Evolutionary conservation across 768 basidiomycete genomes (phyloP).

Genomic region (Leucogyrophana mollusca): DNA sequence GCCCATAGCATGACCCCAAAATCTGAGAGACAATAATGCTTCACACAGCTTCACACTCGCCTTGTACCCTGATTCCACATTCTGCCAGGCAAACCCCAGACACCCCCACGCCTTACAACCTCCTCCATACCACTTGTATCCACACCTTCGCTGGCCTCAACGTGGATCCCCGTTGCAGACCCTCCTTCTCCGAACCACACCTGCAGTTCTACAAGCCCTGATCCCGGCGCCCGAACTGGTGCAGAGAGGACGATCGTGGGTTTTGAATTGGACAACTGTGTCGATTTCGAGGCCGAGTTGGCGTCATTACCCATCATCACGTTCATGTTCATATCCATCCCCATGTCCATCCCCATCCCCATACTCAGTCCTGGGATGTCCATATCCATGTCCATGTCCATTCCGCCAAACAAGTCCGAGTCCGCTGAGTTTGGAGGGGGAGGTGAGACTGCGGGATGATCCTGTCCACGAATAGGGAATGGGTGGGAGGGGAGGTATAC

Average conservation of each 20-base stretch:
- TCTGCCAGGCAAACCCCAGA: conserved; percentile 65
- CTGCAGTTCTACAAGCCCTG: conserved; percentile 63
- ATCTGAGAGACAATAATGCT: not conserved
- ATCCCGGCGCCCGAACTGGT: conserved; percentile 63
- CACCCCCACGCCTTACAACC: conserved; percentile 68
- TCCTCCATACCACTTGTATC: conserved; percentile 63
- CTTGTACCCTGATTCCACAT: conserved; percentile 41
- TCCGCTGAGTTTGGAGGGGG: conserved; percentile 18
- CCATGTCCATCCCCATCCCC: conserved; percentile 29
- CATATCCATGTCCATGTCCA: conserved; percentile 34
- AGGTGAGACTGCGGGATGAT: conserved; percentile 5
- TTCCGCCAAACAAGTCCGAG: conserved; percentile 28
- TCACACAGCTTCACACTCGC: conserved; percentile 1
- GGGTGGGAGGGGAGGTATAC: conserved; percentile 52
- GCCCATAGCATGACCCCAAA: too few relatives aligned
- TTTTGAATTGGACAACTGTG: conserved; percentile 35
- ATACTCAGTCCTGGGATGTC: conserved; percentile 33
- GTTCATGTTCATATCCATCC: conserved; percentile 24
- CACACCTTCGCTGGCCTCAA: conserved; percentile 37
- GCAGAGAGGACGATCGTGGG: conserved; percentile 64
- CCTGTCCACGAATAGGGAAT: conserved; percentile 20
- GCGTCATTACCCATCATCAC: not conserved
- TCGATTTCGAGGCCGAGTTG: conserved; percentile 2
- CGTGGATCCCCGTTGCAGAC: conserved; percentile 21
- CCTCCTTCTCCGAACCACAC: conserved; percentile 57